Percentiles rank a stretch among this genome's conserved stretches.
These are phyloP conservation scores for Dentipellis sp. DNA, from an alignment of 768 basidiomycete genomes.

Conservation along the genomic window DNA sequence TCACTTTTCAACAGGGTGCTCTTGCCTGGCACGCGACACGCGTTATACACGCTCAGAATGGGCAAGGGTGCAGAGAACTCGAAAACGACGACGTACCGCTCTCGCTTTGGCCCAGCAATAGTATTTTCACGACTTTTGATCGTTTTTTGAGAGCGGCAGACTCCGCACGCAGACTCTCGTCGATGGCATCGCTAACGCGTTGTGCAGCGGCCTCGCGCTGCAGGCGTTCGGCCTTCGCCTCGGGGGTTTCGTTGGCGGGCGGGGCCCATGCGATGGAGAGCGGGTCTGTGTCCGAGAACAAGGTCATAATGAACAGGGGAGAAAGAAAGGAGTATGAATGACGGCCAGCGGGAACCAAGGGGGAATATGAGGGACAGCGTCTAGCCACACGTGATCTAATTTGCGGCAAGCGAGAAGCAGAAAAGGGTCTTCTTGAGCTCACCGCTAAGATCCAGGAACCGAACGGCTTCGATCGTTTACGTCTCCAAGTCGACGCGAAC, in stretches of 20 bases:
- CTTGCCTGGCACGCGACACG: slow-evolving; percentile 20
- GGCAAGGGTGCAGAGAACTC: neutral
- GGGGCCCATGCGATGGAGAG: slow-evolving; percentile 44
- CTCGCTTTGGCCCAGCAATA: slow-evolving; percentile 30
- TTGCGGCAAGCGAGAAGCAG: neutral
- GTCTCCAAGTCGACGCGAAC: neutral
- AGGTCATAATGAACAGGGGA: neutral
- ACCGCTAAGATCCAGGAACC: neutral
- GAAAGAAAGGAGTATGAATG: neutral
- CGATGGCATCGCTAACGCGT: slow-evolving; percentile 40
- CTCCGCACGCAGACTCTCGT: slow-evolving; percentile 25
- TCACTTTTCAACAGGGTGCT: slow-evolving; percentile 32
- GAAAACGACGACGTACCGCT: slow-evolving; percentile 17
- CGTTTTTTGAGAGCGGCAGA: slow-evolving; percentile 26
- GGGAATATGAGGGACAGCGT: neutral
- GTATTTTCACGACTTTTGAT: slow-evolving; percentile 27
- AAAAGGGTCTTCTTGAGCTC: no score
- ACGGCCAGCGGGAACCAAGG: neutral
- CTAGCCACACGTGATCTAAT: neutral
- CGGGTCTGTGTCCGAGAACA: slow-evolving; percentile 37
- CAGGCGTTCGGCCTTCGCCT: slow-evolving; percentile 34
- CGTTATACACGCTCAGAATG: neutral
- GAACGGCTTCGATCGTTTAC: neutral
- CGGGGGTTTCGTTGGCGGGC: slow-evolving; percentile 43
- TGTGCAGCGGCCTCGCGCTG: slow-evolving; percentile 45